These are phyloP conservation scores for Zalaria sp. DNA, from an alignment of 2,329 filamentous ascomycete genomes.

Conservation along the genomic window DNA sequence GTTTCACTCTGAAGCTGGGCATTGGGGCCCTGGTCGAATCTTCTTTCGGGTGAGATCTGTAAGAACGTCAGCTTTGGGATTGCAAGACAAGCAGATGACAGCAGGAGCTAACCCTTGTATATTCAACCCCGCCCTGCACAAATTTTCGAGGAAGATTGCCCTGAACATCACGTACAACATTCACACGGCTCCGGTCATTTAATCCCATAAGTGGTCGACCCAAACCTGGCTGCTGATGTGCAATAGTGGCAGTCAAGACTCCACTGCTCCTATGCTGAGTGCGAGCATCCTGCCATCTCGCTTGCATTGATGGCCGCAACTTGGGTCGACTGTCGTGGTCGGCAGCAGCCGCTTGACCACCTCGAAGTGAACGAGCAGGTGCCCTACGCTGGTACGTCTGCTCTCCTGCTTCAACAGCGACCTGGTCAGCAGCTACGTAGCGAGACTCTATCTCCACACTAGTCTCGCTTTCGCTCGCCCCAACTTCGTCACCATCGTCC, in stretches of 20 bases:
- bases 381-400: not conserved
- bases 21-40: no score
- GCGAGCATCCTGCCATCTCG: slow-evolving; percentile 2
- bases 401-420: slow-evolving; percentile 2
- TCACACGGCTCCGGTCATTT: not conserved
- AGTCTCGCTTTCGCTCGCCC: slow-evolving; percentile 3
- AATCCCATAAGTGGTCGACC: no score
- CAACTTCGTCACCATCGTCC: slow-evolving; percentile 19
- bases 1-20: no score
- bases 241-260: no score
- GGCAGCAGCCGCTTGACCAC: no score
- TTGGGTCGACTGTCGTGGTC: not conserved
- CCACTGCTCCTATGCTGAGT: no score
- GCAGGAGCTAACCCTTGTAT: slow-evolving; percentile 2
- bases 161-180: slow-evolving; percentile 3
- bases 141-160: slow-evolving; percentile 3
- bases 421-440: slow-evolving; percentile 3
- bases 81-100: no score
- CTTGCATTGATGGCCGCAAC: slow-evolving; percentile 2
- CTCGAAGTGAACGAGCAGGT: not conserved
- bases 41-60: no score
- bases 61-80: no score
- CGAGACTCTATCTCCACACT: slow-evolving; percentile 3
- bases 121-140: slow-evolving; percentile 1
- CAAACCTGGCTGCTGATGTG: no score